phyloP scores from a whole-genome alignment of 371 early-diverging fungal species.

The Apophysomyces trapeziformis region DNA sequence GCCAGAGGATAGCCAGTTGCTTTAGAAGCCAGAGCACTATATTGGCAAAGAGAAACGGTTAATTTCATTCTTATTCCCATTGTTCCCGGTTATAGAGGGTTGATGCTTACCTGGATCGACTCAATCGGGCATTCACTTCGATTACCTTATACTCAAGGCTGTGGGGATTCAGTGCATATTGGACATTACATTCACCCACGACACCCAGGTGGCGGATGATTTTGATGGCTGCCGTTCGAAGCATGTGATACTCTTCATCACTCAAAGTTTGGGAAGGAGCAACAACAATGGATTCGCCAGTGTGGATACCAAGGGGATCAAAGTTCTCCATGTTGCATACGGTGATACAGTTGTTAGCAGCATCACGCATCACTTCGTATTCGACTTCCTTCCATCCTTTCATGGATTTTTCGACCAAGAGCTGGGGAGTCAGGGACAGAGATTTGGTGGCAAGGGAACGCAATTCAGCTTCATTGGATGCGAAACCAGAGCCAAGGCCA shows the following conservation, averaged over 20 bases:
- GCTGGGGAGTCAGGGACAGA: slow-evolving; percentile 82
- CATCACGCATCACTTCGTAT: slow-evolving; percentile 97
- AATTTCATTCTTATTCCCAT: not conserved
- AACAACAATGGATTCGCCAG: slow-evolving; percentile 96
- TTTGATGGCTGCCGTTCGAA: slow-evolving; percentile 92
- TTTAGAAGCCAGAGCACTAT: slow-evolving; percentile 88
- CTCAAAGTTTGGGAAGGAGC: slow-evolving; percentile 93
- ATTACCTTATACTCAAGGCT: slow-evolving; percentile 89
- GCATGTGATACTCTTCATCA: slow-evolving; percentile 94
- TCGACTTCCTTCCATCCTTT: slow-evolving; percentile 98
- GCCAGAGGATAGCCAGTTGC: slow-evolving; percentile 97
- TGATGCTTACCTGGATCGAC: slow-evolving; percentile 62
- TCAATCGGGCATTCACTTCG: slow-evolving; percentile 95
- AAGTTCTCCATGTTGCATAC: slow-evolving; percentile 99
- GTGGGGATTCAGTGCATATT: slow-evolving; percentile 92
- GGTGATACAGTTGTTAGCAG: slow-evolving; percentile 94
- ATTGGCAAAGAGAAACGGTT: slow-evolving; percentile 9
- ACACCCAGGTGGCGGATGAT: slow-evolving; percentile 94
- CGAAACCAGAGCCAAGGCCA: slow-evolving; percentile 95
- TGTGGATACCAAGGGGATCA: slow-evolving; percentile 95
- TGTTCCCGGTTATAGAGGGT: not conserved
- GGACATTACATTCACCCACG: slow-evolving; percentile 97
- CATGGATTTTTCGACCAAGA: slow-evolving; percentile 93
- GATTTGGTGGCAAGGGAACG: slow-evolving; percentile 76
- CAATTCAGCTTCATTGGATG: slow-evolving; percentile 78